Percentiles rank a stretch among this genome's conserved stretches.
Conservation (phyloP, 805 yeast genomes). For the Komagataella phaffii region DNA sequence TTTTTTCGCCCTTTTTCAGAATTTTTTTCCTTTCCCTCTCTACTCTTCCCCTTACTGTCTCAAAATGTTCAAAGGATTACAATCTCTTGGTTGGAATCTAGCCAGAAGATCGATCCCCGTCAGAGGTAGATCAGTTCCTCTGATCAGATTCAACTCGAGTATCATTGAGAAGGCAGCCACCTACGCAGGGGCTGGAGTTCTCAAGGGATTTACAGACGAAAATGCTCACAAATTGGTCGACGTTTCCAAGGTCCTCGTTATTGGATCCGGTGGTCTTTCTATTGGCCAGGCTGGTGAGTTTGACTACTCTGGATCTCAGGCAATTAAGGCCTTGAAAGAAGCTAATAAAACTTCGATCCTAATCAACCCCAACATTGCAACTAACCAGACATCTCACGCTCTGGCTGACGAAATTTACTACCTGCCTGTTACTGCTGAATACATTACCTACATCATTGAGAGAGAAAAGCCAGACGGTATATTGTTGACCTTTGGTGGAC, state of each 20-base stretch:
- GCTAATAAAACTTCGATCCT: constrained; percentile 76
- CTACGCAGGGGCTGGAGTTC: constrained; percentile 52
- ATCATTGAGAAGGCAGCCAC: constrained; percentile 8
- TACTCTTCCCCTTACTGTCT: background rate
- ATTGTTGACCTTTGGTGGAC: constrained; percentile 95
- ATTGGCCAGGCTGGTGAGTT: constrained; percentile 99
- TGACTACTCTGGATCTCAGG: constrained; percentile 95
- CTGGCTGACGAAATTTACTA: constrained; percentile 92
- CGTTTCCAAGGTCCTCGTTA: constrained; percentile 75
- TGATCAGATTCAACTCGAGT: background rate
- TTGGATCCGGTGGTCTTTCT: constrained; percentile 95
- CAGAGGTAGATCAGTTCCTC: background rate
- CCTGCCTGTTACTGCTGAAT: constrained; percentile 94
- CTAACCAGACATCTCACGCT: constrained; percentile 91
- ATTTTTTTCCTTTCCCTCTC: background rate
- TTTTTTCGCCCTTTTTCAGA: background rate
- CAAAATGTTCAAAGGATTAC: background rate
- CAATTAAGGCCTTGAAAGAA: constrained; percentile 88
- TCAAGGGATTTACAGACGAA: constrained; percentile 43
- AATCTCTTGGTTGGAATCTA: background rate
- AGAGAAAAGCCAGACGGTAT: constrained; percentile 96
- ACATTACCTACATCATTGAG: constrained; percentile 88
- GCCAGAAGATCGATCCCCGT: background rate
- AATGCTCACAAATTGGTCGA: constrained; percentile 61
- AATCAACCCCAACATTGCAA: constrained; percentile 93